Evolutionary conservation across 257 asterid species (phyloP), one percentile per base, ranked within the genome.

Genomic region (Salvia miltiorrhiza): DNA sequence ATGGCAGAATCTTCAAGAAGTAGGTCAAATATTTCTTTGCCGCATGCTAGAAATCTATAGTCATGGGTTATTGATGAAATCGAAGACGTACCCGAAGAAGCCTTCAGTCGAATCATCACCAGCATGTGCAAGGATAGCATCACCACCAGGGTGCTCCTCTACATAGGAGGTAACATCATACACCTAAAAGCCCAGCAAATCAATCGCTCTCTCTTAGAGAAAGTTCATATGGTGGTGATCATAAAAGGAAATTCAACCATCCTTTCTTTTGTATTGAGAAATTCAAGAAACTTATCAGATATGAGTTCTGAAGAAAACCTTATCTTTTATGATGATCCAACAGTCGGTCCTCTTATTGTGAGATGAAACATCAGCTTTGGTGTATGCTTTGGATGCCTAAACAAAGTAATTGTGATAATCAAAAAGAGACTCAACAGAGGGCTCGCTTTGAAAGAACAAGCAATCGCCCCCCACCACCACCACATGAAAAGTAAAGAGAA

Each of bases 61-160:
- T 1, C 8, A 39, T 26, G 26, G 30, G 28, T 33, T 53, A 12
- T 3, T 2, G 35, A 21, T 3, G 64, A 32, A 44, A 60, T 2
- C 10, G 12, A 67, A 68, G 64, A 53, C 79, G 4, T 84, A 85
- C 96, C 96, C 97, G 1, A 57, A 93, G 79, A 93, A 94, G 19
- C 99, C 97, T 75, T 83, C 83, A 13, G 97, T 94, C 21, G 99
- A 87, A 77, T 94, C 99, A 67, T 85, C 93, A 69, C 99, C 97
- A 35, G 97, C 97, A 78, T 94, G 96, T 5, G 66, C 79, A 44
- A 94, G 82, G 76, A 94, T 94, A 70, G 96, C 97, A 78, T 94
- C 97, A 49, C 99, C 99, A 47, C 99, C 99, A 4, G 99, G 99
- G 74, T 94, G 99, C 74, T 89, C 97, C 81, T 94, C 99, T 9